Evolutionary conservation across 2,329 filamentous ascomycete species (phyloP).

Genomic region (Alternaria tenuissima): DNA sequence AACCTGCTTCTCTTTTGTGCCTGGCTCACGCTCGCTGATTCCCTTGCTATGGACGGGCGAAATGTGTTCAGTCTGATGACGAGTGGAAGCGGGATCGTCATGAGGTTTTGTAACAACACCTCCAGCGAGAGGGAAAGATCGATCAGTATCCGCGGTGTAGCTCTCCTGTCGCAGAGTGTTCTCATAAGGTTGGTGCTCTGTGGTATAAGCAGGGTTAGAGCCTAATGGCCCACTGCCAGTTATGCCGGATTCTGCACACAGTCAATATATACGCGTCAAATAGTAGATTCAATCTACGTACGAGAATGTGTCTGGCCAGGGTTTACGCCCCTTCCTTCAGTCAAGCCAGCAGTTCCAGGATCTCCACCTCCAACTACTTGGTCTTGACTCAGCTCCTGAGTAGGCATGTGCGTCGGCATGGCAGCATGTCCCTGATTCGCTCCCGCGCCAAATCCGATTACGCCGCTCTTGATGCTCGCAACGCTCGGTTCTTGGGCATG

Average conservation of each 20-base stretch:
- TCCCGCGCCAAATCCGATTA: constrained; percentile 46
- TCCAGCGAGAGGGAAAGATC: constrained; percentile 49
- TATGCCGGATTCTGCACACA: constrained; percentile 11
- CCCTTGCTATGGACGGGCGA: constrained; percentile 7
- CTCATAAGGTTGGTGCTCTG: constrained; percentile 16
- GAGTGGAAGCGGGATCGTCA: neutral
- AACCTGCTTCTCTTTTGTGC: constrained; percentile 31
- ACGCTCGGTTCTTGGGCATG: constrained; percentile 36
- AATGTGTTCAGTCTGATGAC: constrained; percentile 12
- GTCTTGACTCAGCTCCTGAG: constrained; percentile 22
- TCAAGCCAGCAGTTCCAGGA: constrained; percentile 20
- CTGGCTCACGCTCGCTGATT: constrained; percentile 20
- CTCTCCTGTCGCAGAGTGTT: constrained; percentile 23
- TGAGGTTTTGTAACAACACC: constrained; percentile 33
- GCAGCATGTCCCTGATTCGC: constrained; percentile 36
- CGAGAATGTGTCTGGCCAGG: constrained; percentile 23
- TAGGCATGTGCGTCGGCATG: constrained; percentile 23
- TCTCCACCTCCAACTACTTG: constrained; percentile 30
- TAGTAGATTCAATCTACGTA: constrained; percentile 27
- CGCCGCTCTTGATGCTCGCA: constrained; percentile 53
- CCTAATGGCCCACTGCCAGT: constrained; percentile 7
- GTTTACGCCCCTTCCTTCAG: constrained; percentile 7
- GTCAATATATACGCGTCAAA: constrained; percentile 17
- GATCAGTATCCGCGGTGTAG: constrained; percentile 34
- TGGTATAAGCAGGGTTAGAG: neutral